Conservation (phyloP, 306 rosid genomes). For the Purshia tridentata region DNA sequence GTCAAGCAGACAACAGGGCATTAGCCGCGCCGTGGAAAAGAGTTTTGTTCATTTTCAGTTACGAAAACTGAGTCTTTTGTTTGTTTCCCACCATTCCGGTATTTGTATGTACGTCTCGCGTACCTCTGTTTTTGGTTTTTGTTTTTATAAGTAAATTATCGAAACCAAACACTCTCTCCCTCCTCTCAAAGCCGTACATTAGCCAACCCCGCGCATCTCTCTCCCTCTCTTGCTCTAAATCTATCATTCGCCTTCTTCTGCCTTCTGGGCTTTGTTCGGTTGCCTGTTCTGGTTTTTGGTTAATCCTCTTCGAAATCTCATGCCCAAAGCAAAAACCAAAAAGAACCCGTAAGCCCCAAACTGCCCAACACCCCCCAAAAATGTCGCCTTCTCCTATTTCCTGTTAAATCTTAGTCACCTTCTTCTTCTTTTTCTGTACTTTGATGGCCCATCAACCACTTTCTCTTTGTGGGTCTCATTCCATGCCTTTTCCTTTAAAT, state of each 20-base stretch:
- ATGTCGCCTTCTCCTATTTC: neutral
- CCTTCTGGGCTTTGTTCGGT: neutral
- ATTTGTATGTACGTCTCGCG: neutral
- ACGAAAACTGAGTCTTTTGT: neutral
- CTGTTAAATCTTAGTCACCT: neutral
- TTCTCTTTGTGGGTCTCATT: neutral
- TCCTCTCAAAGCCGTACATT: neutral
- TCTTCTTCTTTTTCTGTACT: neutral
- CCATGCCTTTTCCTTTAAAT: slow-evolving; percentile 34
- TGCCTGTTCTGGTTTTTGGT: slow-evolving; percentile 6
- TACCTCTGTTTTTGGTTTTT: neutral
- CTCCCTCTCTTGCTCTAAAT: slow-evolving; percentile 1
- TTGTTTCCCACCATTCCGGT: neutral
- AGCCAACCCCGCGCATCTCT: slow-evolving; percentile 18
- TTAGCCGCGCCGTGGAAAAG: too few species aligned
- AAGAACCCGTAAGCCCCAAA: neutral
- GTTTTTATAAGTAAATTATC: neutral
- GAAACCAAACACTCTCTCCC: slow-evolving; percentile 1
- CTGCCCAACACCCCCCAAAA: neutral
- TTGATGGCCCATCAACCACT: slow-evolving; percentile 24
- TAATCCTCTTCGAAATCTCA: neutral
- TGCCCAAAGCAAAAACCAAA: neutral
- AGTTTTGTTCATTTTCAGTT: neutral
- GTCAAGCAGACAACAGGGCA: too few species aligned
- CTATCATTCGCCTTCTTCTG: neutral